phyloP scores from a whole-genome alignment of 768 basidiomycete species.

The Phanerodontia chrysosporium region DNA sequence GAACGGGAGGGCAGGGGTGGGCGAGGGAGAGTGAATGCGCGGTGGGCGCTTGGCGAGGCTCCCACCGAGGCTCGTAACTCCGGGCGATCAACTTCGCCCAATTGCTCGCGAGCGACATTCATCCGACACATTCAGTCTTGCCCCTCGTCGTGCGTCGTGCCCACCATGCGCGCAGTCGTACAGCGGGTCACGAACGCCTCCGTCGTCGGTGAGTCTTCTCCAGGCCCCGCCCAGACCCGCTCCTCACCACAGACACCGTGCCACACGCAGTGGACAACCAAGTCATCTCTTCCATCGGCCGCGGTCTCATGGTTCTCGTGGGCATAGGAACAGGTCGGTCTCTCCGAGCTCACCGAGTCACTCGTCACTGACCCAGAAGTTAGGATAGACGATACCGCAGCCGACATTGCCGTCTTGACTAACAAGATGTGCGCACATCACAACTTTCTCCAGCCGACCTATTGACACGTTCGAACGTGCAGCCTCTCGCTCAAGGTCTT shows the following conservation, averaged over 20 bases:
- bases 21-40: neutral
- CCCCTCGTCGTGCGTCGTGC: neutral
- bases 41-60: slow-evolving; percentile 12
- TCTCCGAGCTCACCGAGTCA: slow-evolving; percentile 1
- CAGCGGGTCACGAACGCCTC: slow-evolving; percentile 83
- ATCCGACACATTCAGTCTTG: slow-evolving; percentile 9
- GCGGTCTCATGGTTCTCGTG: slow-evolving; percentile 85
- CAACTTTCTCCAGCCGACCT: neutral
- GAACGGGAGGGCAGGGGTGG: neutral
- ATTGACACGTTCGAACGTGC: neutral
- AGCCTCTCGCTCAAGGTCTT: slow-evolving; percentile 77
- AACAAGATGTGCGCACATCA: slow-evolving; percentile 71
- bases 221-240: neutral
- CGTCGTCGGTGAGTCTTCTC: slow-evolving; percentile 58
- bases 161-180: slow-evolving; percentile 75
- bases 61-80: slow-evolving; percentile 3
- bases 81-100: slow-evolving; percentile 9
- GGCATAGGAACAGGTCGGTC: slow-evolving; percentile 76
- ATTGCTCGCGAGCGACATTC: slow-evolving; percentile 10
- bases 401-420: slow-evolving; percentile 67
- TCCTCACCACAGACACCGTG: neutral
- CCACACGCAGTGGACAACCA: slow-evolving; percentile 63
- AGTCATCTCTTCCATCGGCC: slow-evolving; percentile 76
- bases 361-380: slow-evolving; percentile 14
- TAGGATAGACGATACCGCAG: slow-evolving; percentile 70